Base-by-base conservation (phyloP, 371 early-diverging fungal species). In the Mucor lusitanicus region DNA sequence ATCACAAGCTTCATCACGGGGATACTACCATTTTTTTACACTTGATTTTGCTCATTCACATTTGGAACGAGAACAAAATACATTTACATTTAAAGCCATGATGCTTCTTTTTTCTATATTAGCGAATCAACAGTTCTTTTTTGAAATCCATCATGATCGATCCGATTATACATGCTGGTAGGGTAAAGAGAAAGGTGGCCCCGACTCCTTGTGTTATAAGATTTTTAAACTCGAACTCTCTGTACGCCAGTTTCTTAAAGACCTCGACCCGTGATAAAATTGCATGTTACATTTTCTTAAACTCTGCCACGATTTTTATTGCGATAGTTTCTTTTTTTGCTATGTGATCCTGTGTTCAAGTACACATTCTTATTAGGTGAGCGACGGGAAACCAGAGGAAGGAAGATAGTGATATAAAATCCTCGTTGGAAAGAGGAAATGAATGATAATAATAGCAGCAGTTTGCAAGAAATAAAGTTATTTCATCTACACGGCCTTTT, bases 1-100 rank as follows among this genome's bases (percentile, higher is more conserved):
- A 70, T 65, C 70, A 70, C 70, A 70, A 57, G 62, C 53, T 55
- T 57, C 32, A 48, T 70, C 70, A 70, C 57, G 70, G 70, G 70
- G 58, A 65, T 65, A 44, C 33, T 17, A 44, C 44, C 19, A 11
- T 64, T 59, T 64, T 42, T 32, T 57, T 50, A 9, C 19, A 44
- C 5, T 37, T 44, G 19, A 44, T 44, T 44, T 44, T 44, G 44
- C 44, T n/a, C 19, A 44, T 44, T 44, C 44, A 13, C 21, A 25
- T 50, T 23, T 12, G 23, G 12, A 44, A 42, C 19, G 44, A 40
- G 40, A 33, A 7, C 33, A 30, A 23, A 57, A 40, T 13, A 44
- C 23, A 35, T 15, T 19, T 28, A 30, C 37, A 11, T 37, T 13
- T 37, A 37, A 13, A 37, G 37, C 13, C 1, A 12, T 12, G 3